phyloP scores from a whole-genome alignment of 441 rosid species.

The Melastoma candidum region DNA sequence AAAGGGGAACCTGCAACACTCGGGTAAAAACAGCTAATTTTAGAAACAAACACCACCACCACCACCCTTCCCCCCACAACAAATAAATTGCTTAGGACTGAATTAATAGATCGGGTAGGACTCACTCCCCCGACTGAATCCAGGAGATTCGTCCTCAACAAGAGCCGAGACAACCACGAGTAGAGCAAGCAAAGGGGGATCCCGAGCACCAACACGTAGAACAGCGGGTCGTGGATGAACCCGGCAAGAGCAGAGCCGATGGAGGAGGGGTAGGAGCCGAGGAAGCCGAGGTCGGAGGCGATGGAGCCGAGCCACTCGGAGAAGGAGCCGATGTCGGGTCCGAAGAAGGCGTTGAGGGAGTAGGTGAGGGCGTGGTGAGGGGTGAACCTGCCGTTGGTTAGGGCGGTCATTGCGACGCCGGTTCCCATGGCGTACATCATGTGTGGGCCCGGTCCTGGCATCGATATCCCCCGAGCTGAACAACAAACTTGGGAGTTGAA shows the following conservation, averaged over 20 bases:
- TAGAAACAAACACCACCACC: not conserved
- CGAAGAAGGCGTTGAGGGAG: conserved; percentile 62
- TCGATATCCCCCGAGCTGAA: not conserved
- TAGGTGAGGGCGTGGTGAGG: conserved; percentile 50
- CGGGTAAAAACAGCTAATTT: not conserved
- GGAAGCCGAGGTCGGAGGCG: conserved; percentile 11
- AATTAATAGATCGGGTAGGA: not conserved
- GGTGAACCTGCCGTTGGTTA: conserved; percentile 40
- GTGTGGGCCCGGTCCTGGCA: conserved; percentile 76
- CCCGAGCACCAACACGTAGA: conserved; percentile 43
- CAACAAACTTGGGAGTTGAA: too few relatives aligned
- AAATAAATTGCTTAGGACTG: not conserved
- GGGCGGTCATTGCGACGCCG: conserved; percentile 36
- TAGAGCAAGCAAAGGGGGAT: conserved; percentile 40
- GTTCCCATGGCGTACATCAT: conserved; percentile 50
- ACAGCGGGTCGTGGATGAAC: conserved; percentile 47
- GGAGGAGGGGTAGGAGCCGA: conserved; percentile 17
- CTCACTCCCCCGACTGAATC: conserved; percentile 54
- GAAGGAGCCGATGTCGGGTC: conserved; percentile 67
- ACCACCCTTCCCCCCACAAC: not conserved
- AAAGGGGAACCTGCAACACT: conserved; percentile 33
- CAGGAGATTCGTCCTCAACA: conserved; percentile 33
- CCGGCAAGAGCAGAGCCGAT: conserved; percentile 27
- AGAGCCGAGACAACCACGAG: conserved; percentile 33
- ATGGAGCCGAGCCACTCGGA: conserved; percentile 48